Conservation (phyloP, 2,329 filamentous ascomycete species). For the Phaeoacremonium minimum region DNA sequence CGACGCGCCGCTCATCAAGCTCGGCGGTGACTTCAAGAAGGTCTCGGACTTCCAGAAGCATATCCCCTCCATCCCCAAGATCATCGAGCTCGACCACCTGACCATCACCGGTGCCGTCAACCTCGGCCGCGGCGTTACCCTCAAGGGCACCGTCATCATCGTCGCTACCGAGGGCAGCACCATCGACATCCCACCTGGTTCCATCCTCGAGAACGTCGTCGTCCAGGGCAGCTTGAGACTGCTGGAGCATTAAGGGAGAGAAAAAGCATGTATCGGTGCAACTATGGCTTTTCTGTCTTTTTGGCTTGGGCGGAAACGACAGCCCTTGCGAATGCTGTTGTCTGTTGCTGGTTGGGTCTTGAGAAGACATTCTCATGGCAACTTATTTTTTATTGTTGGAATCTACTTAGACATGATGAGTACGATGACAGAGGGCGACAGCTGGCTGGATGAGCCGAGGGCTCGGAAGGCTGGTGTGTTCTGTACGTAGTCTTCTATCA, state of each 20-base stretch:
- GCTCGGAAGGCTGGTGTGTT: too few species aligned
- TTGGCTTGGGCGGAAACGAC: too few species aligned
- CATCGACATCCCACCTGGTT: constrained; percentile 95
- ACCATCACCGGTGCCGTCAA: constrained; percentile 98
- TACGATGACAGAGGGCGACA: too few species aligned
- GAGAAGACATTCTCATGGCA: too few species aligned
- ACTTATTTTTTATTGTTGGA: too few species aligned
- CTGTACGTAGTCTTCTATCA: too few species aligned
- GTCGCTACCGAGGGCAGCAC: constrained; percentile 97
- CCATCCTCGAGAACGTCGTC: constrained; percentile 96
- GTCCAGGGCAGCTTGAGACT: constrained; percentile 91
- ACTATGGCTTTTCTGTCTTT: background rate
- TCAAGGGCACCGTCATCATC: constrained; percentile 99
- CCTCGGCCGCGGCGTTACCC: constrained; percentile 87
- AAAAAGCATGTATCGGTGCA: background rate
- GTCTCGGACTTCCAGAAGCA: constrained; percentile 93
- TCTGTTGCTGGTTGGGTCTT: too few species aligned
- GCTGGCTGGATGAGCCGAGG: too few species aligned
- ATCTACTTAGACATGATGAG: too few species aligned
- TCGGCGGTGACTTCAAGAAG: constrained; percentile 99
- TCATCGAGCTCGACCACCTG: constrained; percentile 87
- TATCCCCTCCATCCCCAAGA: constrained; percentile 83
- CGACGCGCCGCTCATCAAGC: constrained; percentile 96
- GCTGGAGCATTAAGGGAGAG: constrained; percentile 55
- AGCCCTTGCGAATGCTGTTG: too few species aligned